phyloP scores from a whole-genome alignment of 2,329 filamentous ascomycete genomes.

The Triangularia setosa region DNA sequence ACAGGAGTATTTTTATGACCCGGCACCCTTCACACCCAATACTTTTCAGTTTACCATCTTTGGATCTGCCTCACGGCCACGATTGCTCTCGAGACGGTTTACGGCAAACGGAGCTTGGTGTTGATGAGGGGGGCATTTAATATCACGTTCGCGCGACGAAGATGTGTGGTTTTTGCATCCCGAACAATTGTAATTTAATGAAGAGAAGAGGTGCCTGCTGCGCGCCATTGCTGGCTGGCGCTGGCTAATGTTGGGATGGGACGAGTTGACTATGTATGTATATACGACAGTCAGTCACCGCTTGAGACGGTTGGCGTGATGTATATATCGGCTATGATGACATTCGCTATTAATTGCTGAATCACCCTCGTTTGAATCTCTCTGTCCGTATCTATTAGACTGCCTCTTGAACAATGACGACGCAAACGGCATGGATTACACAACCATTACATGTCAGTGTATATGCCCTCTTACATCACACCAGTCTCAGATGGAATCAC shows the following conservation, averaged over 20 bases:
- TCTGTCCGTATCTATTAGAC: too few species aligned
- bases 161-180: background rate
- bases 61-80: background rate
- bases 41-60: background rate
- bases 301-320: background rate
- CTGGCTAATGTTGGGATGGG: background rate
- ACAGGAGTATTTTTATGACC: constrained; percentile 5
- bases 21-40: background rate
- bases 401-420: background rate
- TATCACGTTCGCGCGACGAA: background rate
- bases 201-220: background rate
- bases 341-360: background rate
- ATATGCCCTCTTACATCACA: background rate
- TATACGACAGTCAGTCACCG: background rate
- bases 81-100: background rate
- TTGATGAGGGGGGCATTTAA: background rate
- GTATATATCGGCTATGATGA: background rate
- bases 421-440: background rate
- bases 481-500: background rate
- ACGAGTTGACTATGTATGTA: background rate
- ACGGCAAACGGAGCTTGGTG: background rate
- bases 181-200: background rate
- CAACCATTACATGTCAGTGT: background rate
- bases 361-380: too few species aligned
- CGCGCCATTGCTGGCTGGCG: background rate